Base-by-base conservation (phyloP, 2,329 filamentous ascomycete species). In the Sordariomycetes sp. region DNA sequence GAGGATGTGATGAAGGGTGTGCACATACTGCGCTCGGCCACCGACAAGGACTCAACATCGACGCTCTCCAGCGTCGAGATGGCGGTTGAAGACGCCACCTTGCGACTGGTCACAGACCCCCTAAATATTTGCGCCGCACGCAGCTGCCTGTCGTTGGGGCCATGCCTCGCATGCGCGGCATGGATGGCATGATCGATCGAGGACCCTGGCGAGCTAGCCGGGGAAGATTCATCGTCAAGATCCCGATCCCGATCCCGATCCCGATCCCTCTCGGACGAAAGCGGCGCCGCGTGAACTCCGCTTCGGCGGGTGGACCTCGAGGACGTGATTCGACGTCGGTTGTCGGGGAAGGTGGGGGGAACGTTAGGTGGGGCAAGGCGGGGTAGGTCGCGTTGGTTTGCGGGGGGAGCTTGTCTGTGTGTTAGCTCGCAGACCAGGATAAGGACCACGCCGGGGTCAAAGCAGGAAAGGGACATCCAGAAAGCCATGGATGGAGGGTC, bases 11-110 rank as follows among this genome's bases (percentile, higher is more conserved):
- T 11, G 22, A 50, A 22, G 22, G 43, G 37, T 10, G 12, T 28
- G 3, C 32, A 59, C 62, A 40, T 61, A 64, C 61, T 58, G 59
- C 46, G 58, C 37, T 61, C 60, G 22, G 58, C 57, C 18, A 78
- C 72, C 0, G 74, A 65, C 2, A 83, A 66, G 10, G 73, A 74
- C 1, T 72, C 65, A 18, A 80, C 66, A 5, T 74, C 65, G 3
- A 83, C 74, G 54, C 69, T 74, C 61, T 79, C 67, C 2, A 83
- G 67, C 6, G 77, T 74, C 14, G 69, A 67, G 14, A 82, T 65
- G 3, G 78, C 77, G 18, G 65, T 67, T 60, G 70, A 75, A 0
- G 78, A 80, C 3, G 78, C 78, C 7, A 80, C 73, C 61, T 74
- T 69, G 63, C 76, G 78, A 46, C 68, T 74, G 0, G 70, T 64